Percentiles rank a stretch among this genome's conserved stretches.
phyloP scores from a whole-genome alignment of 2,329 filamentous ascomycete species.

The Penicillium occitanis region DNA sequence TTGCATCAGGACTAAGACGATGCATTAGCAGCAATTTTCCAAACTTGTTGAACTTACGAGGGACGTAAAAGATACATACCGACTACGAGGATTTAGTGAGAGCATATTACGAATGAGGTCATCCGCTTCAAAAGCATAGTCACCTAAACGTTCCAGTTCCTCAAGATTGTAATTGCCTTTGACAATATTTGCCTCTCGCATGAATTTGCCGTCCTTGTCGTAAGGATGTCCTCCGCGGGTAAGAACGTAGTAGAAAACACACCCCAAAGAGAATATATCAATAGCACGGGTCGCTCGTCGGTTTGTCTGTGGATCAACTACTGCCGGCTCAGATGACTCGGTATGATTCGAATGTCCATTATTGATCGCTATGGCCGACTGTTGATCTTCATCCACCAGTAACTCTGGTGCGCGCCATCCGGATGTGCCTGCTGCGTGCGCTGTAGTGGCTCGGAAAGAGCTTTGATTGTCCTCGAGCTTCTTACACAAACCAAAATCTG shows the following conservation, averaged over 20 bases:
- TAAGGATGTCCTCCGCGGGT: slow-evolving; percentile 91
- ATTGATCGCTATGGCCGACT: slow-evolving; percentile 33
- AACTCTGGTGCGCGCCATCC: slow-evolving; percentile 97
- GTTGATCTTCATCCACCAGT: slow-evolving; percentile 73
- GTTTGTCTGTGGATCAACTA: slow-evolving; percentile 57
- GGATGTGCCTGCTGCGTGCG: slow-evolving; percentile 86
- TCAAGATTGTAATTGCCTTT: slow-evolving; percentile 76
- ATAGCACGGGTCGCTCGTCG: slow-evolving; percentile 91
- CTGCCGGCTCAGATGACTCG: slow-evolving; percentile 51
- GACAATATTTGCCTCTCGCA: slow-evolving; percentile 96
- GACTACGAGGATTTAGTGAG: slow-evolving; percentile 61
- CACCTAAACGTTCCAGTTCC: slow-evolving; percentile 71
- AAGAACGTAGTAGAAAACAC: slow-evolving; percentile 99
- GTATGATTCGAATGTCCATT: slow-evolving; percentile 37
- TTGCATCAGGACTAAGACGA: slow-evolving; percentile 62
- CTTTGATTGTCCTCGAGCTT: slow-evolving; percentile 93
- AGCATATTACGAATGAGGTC: slow-evolving; percentile 85
- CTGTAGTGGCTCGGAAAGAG: slow-evolving; percentile 90
- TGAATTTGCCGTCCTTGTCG: slow-evolving; percentile 89
- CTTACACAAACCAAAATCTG: slow-evolving; percentile 96
- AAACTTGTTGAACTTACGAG: not conserved
- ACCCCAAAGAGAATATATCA: slow-evolving; percentile 93
- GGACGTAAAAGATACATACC: slow-evolving; percentile 37
- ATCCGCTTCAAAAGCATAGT: slow-evolving; percentile 81
- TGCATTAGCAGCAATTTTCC: slow-evolving; percentile 22